These are phyloP conservation scores for Gossypium anomalum DNA, from an alignment of 345 rosid species.

Conservation along the genomic window DNA sequence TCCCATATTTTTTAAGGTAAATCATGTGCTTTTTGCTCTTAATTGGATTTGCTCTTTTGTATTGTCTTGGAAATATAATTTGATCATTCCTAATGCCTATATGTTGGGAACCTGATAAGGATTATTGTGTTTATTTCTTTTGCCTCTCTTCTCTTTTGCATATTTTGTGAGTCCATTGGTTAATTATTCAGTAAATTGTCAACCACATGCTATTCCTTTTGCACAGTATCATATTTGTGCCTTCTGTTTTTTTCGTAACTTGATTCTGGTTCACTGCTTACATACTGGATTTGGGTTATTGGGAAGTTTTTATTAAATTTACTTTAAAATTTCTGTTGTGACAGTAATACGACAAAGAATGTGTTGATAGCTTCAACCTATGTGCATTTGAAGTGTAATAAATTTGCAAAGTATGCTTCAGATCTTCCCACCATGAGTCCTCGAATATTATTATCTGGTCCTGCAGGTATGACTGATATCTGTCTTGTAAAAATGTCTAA, in stretches of 20 bases:
- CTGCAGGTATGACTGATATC: constrained; percentile 55
- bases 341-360: constrained; percentile 82
- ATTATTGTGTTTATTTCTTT: neutral
- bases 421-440: constrained; percentile 77
- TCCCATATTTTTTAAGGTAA: constrained; percentile 89
- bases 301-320: neutral
- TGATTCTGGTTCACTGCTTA: neutral
- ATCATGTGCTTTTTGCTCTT: neutral
- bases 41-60: neutral
- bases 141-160: neutral
- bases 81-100: neutral
- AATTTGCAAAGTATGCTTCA: constrained; percentile 59
- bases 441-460: constrained; percentile 89
- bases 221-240: neutral
- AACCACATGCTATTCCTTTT: neutral
- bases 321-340: constrained; percentile 21
- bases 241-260: neutral
- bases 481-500: neutral
- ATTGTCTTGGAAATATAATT: neutral
- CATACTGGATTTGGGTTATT: neutral
- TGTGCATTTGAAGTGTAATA: constrained; percentile 72
- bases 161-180: neutral
- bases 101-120: neutral
- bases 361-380: constrained; percentile 71
- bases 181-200: neutral